Evolutionary conservation across 306 rosid species (phyloP).

Genomic region (Hippophae tibetana): DNA sequence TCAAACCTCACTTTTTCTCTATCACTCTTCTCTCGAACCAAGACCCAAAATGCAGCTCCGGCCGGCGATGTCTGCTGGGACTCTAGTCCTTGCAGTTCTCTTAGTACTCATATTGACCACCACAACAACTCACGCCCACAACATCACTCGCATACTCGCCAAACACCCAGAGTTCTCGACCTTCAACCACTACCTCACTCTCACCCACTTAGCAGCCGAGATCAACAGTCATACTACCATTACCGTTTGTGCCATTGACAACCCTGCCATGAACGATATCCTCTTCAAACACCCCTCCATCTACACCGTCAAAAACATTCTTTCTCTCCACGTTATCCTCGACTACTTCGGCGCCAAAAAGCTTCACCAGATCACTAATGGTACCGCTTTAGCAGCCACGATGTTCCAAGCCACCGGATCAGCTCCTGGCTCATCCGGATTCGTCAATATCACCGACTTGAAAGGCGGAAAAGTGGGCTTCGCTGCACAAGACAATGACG

Average conservation of each 20-base stretch:
- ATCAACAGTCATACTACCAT: slow-evolving; percentile 59
- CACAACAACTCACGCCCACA: slow-evolving; percentile 30
- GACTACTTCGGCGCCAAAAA: slow-evolving; percentile 94
- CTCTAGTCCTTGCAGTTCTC: slow-evolving; percentile 15
- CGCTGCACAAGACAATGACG: slow-evolving; percentile 47
- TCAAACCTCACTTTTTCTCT: no score
- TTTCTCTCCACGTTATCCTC: slow-evolving; percentile 80
- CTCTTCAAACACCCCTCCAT: slow-evolving; percentile 44
- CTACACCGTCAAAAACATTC: slow-evolving; percentile 61
- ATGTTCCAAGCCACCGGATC: slow-evolving; percentile 79
- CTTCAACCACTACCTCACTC: slow-evolving; percentile 66
- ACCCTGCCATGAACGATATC: slow-evolving; percentile 65
- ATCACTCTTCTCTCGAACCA: neutral
- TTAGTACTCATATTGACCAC: slow-evolving; percentile 10
- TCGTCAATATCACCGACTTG: slow-evolving; percentile 79
- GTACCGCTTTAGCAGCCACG: slow-evolving; percentile 79
- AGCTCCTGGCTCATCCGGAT: slow-evolving; percentile 69
- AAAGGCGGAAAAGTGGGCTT: slow-evolving; percentile 79
- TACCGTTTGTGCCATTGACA: slow-evolving; percentile 79
- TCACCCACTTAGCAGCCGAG: slow-evolving; percentile 67
- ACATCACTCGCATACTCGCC: slow-evolving; percentile 51
- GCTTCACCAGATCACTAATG: slow-evolving; percentile 96
- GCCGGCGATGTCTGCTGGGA: slow-evolving; percentile 2
- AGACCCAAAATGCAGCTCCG: slow-evolving; percentile 32
- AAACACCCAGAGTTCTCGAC: slow-evolving; percentile 68